phyloP scores from a whole-genome alignment of 768 basidiomycete species.

The Suillus tomentosus region DNA sequence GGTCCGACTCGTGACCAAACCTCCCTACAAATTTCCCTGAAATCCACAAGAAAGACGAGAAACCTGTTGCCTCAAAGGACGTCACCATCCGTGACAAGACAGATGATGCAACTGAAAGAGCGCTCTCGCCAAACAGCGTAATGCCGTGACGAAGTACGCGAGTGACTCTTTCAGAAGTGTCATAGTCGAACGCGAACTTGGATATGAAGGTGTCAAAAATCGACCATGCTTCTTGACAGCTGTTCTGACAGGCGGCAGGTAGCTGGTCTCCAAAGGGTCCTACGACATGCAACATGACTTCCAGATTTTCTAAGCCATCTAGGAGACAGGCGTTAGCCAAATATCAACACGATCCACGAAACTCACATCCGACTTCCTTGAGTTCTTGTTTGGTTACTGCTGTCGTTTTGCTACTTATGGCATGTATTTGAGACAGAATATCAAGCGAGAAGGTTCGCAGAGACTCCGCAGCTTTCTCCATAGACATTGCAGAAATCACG shows the following conservation, averaged over 20 bases:
- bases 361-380: slow-evolving; percentile 66
- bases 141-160: slow-evolving; percentile 84
- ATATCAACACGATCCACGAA: background rate
- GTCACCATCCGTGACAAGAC: slow-evolving; percentile 75
- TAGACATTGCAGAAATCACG: slow-evolving; percentile 93
- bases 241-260: slow-evolving; percentile 77
- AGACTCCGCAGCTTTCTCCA: slow-evolving; percentile 83
- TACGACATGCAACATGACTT: slow-evolving; percentile 87
- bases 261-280: slow-evolving; percentile 81
- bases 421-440: slow-evolving; percentile 76
- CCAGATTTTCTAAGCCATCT: slow-evolving; percentile 92
- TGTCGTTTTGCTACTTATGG: slow-evolving; percentile 52
- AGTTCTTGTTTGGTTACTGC: slow-evolving; percentile 72
- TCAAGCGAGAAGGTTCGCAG: slow-evolving; percentile 87
- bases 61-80: slow-evolving; percentile 78
- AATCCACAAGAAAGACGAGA: slow-evolving; percentile 92
- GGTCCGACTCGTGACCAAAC: slow-evolving; percentile 70
- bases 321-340: slow-evolving; percentile 15
- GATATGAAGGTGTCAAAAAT: slow-evolving; percentile 80
- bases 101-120: slow-evolving; percentile 67
- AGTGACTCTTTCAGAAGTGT: slow-evolving; percentile 80
- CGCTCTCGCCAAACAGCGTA: slow-evolving; percentile 71
- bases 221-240: slow-evolving; percentile 77
- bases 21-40: slow-evolving; percentile 80
- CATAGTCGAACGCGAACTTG: slow-evolving; percentile 75